These are phyloP conservation scores for Cichorium intybus DNA, from an alignment of 140 eudicot species.

Conservation along the genomic window DNA sequence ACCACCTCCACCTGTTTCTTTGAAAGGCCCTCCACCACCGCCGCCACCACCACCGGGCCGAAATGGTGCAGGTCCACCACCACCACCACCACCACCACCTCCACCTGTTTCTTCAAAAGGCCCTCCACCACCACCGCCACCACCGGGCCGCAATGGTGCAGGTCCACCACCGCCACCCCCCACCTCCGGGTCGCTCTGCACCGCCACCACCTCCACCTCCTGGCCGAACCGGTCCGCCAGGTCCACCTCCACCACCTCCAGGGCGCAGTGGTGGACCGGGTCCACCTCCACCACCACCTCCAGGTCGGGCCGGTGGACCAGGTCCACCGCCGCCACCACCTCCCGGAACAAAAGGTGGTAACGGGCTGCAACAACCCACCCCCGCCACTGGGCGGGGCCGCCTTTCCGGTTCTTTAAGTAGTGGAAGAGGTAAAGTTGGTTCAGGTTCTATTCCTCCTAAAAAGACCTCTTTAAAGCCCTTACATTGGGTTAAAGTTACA, in stretches of 20 bases:
- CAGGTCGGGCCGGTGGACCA: slow-evolving; percentile 39
- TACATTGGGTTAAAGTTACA: slow-evolving; percentile 96
- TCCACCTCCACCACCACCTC: slow-evolving; percentile 64
- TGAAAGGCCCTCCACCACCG: slow-evolving; percentile 1
- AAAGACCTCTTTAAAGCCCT: slow-evolving; percentile 76
- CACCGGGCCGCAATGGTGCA: slow-evolving; percentile 29
- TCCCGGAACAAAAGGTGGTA: slow-evolving; percentile 54
- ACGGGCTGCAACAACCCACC: slow-evolving; percentile 64
- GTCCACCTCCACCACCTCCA: slow-evolving; percentile 50
- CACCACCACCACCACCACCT: slow-evolving; percentile 26
- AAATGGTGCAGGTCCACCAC: neutral
- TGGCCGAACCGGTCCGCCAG: slow-evolving; percentile 2
- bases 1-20: slow-evolving; percentile 32
- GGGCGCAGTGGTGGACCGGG: slow-evolving; percentile 42
- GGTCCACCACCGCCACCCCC: slow-evolving; percentile 38
- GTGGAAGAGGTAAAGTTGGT: slow-evolving; percentile 58
- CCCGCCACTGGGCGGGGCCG: slow-evolving; percentile 60
- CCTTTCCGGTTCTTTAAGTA: slow-evolving; percentile 40
- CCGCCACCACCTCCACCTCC: slow-evolving; percentile 53
- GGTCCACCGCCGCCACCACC: slow-evolving; percentile 68
- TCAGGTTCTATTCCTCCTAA: slow-evolving; percentile 69
- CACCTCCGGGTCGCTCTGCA: slow-evolving; percentile 22
- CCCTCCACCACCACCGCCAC: slow-evolving; percentile 50
- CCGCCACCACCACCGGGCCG: slow-evolving; percentile 9
- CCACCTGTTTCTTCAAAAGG: slow-evolving; percentile 22